Evolutionary conservation across 208 protist genomes (phyloP).

Genomic region (Trypanosoma vivax): DNA sequence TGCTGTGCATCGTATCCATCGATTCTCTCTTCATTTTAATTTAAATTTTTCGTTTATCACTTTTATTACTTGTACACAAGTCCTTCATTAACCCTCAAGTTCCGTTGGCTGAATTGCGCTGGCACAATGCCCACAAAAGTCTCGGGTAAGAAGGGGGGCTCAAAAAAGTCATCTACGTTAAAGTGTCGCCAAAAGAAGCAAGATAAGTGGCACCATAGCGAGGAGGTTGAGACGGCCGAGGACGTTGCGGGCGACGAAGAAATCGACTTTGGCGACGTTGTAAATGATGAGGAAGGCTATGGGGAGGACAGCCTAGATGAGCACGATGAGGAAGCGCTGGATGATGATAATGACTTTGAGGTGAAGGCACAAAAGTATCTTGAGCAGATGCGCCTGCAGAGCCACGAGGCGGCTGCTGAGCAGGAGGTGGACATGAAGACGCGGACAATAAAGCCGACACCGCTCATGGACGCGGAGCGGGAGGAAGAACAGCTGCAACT

Average conservation of each 20-base stretch:
- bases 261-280: conserved; percentile 56
- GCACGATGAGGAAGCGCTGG: conserved; percentile 34
- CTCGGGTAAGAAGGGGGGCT: no score
- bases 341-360: conserved; percentile 80
- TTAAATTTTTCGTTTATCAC: no score
- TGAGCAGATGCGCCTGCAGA: conserved; percentile 51
- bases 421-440: conserved; percentile 43
- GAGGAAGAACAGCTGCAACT: conserved; percentile 36
- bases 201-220: no score
- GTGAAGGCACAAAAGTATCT: conserved; percentile 72
- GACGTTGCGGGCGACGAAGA: conserved; percentile 20
- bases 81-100: no score
- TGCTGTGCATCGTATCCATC: no score
- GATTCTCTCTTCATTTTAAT: no score
- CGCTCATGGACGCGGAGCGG: conserved; percentile 39
- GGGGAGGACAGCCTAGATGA: conserved; percentile 16
- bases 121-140: no score
- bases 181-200: no score
- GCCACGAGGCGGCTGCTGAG: conserved; percentile 60
- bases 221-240: neutral
- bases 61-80: no score
- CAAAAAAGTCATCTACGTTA: no score
- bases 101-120: no score
- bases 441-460: conserved; percentile 47
- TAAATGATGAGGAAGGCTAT: no score